Evolutionary conservation across 139 green algal genomes (phyloP).

Genomic region (Chlamydomonas eustigma): DNA sequence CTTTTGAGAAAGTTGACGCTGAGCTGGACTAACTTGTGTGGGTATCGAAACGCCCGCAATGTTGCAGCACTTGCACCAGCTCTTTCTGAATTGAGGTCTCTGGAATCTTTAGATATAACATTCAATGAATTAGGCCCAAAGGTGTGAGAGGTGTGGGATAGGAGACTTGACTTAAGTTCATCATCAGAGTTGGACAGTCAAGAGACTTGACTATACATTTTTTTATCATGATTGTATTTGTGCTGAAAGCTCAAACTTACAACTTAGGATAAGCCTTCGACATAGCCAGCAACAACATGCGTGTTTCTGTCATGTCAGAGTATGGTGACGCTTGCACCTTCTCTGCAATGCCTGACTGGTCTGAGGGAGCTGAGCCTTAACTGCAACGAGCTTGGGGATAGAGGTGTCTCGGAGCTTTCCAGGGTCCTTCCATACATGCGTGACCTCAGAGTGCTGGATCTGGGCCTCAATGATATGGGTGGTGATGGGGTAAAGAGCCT

Average conservation of each 20-base stretch:
- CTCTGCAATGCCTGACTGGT: not conserved
- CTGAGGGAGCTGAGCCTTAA: not conserved
- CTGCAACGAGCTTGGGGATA: not conserved
- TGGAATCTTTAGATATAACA: not conserved
- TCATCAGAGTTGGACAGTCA: no score
- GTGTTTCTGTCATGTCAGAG: no score
- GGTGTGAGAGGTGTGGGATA: no score
- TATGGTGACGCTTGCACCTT: not conserved
- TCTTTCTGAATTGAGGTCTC: not conserved
- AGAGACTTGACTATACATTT: no score
- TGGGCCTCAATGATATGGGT: not conserved
- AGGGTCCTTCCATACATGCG: not conserved
- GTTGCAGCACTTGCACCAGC: not conserved
- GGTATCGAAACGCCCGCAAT: not conserved
- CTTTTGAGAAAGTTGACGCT: not conserved
- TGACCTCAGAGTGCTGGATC: not conserved
- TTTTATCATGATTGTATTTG: no score
- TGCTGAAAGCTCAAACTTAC: no score
- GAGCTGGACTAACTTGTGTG: not conserved
- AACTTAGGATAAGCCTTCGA: no score
- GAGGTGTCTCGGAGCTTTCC: not conserved
- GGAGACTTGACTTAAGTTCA: no score
- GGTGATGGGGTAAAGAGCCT: not conserved
- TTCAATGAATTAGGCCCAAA: not conserved
- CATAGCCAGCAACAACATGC: no score